Conservation (phyloP, 345 rosid genomes). For the Ceriops tagal region DNA sequence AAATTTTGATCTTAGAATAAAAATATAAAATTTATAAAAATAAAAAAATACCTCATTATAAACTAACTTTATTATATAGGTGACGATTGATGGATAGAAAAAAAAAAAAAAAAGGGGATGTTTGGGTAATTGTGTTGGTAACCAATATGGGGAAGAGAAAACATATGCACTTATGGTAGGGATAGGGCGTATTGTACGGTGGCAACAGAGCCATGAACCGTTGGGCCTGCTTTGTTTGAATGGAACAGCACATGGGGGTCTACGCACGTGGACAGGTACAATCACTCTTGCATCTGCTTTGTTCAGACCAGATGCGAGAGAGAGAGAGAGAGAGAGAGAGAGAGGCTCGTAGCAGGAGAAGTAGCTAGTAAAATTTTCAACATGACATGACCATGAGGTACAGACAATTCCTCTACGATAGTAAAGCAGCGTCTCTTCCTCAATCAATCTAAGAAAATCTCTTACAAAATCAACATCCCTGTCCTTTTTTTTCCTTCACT, state of each 20-base stretch:
- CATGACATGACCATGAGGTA: background rate
- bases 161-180: background rate
- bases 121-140: too few relatives aligned
- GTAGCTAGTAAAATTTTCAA: background rate
- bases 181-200: slow-evolving; percentile 7
- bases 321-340: background rate
- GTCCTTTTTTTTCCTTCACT: too few relatives aligned
- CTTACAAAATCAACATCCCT: slow-evolving; percentile 32
- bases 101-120: too few relatives aligned
- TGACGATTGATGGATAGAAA: too few relatives aligned
- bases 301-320: background rate
- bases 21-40: too few relatives aligned
- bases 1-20: too few relatives aligned
- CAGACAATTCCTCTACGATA: slow-evolving; percentile 27
- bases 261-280: slow-evolving; percentile 46
- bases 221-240: slow-evolving; percentile 34
- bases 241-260: slow-evolving; percentile 39
- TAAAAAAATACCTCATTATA: too few relatives aligned
- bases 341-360: background rate
- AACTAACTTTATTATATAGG: too few relatives aligned
- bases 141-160: background rate
- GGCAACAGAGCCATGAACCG: slow-evolving; percentile 29
- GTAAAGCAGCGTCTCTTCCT: slow-evolving; percentile 26
- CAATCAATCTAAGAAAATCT: slow-evolving; percentile 32
- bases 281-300: slow-evolving; percentile 21